Evolutionary conservation across 441 rosid genomes (phyloP), one percentile per base, ranked within the genome.

Genomic region (Gossypium armourianum): DNA sequence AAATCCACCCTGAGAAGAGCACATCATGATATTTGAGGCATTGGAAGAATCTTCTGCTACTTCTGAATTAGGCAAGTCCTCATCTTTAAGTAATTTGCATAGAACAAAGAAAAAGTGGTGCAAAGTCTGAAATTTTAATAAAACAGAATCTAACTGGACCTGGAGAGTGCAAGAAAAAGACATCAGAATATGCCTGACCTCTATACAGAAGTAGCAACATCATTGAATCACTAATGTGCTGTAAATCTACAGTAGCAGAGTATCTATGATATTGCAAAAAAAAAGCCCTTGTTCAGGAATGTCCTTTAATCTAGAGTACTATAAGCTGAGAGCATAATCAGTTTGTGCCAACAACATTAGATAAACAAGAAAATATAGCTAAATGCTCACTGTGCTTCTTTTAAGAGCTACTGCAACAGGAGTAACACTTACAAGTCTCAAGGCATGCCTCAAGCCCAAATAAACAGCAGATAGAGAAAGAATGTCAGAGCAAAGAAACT

Each of bases 61-160:
- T 74, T 77, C 83, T 47, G 78, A 74, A 70, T 77, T 75, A 68
- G 82, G 72, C 52, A 75, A 76, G 72, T 80, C 80, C 79, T 80
- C 91, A 66, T 85, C 99, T 77, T 86, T 85, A 69, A 89, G 83
- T 71, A 95, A 76, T 80, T 92, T 95, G 72, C 86, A 79, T 29
- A 95, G 85, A 75, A 88, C 84, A 75, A 95, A 95, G 85, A 88
- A 81, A 76, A 89, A 80, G 77, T 95, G 96, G 73, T 92, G 99
- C 72, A 92, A 82, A 73, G 82, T 82, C 78, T 90, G 93, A 82
- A 87, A 92, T 71, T 88, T 88, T 69, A 82, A 82, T 56, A 81
- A 66, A 74, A 86, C 87, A 63, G 90, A 77, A 81, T 87, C 95
- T 75, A 85, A 57, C 73, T 83, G 92, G 62, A 90, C 93, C 95